Percentiles rank a stretch among this genome's conserved stretches.
These are phyloP conservation scores for Daldinia grandis DNA, from an alignment of 495 filamentous ascomycete species.

Conservation along the genomic window DNA sequence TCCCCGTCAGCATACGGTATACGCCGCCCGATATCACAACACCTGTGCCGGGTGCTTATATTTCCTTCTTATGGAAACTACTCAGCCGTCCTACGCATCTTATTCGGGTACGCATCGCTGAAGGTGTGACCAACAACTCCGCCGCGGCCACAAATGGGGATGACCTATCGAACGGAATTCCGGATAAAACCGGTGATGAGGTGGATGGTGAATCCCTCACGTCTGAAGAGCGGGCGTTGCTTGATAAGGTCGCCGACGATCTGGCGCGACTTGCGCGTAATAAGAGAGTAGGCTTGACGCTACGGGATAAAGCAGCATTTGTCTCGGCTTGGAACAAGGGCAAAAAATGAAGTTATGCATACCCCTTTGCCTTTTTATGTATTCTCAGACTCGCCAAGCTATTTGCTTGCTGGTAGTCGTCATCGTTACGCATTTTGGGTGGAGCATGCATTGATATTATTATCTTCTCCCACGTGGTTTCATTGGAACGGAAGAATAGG, in stretches of 20 bases:
- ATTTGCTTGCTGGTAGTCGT: constrained; percentile 17
- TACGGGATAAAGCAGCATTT: constrained; percentile 85
- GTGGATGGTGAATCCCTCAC: constrained; percentile 54
- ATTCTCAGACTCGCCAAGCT: background rate
- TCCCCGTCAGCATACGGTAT: constrained; percentile 88
- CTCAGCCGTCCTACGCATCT: constrained; percentile 87
- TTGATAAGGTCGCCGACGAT: constrained; percentile 82
- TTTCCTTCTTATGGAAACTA: constrained; percentile 81
- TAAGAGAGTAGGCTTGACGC: constrained; percentile 86
- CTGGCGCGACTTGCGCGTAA: constrained; percentile 88
- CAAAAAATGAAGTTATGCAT: constrained; percentile 31
- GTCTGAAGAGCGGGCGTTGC: constrained; percentile 65
- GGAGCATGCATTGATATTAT: constrained; percentile 31
- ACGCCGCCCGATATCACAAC: constrained; percentile 89
- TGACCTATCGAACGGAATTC: constrained; percentile 39
- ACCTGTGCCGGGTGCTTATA: constrained; percentile 76
- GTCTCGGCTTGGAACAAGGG: constrained; percentile 64
- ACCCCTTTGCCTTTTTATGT: background rate
- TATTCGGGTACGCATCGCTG: constrained; percentile 88
- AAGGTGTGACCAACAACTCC: constrained; percentile 64
- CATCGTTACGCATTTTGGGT: constrained; percentile 34
- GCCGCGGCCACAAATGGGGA: constrained; percentile 39
- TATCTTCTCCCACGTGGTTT: constrained; percentile 1
- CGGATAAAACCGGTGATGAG: constrained; percentile 45
- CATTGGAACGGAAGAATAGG: background rate